Evolutionary conservation across 2,329 filamentous ascomycete genomes (phyloP), one percentile per base, ranked within the genome.

Genomic region (Sclerotinia sclerotiorum): DNA sequence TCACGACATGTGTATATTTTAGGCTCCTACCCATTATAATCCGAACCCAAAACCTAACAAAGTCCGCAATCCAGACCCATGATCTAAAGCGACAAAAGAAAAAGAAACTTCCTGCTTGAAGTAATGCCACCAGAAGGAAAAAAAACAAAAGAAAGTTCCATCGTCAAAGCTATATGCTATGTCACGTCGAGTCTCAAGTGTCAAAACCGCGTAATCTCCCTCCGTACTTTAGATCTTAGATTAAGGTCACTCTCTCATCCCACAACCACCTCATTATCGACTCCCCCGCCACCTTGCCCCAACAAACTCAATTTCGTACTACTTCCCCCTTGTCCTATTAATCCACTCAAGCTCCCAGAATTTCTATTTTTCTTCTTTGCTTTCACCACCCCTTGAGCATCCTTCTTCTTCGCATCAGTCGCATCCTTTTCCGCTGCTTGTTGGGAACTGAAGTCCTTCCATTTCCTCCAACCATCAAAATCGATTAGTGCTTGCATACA

Each of bases 401-500:
- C 69, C 56, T 68, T 67, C n/a, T 64, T 64, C 21, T 70, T 68
- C 27, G 69, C 69, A 7, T 71, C 72, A 13, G 76, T 55, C 3
- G 68, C 70, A 1, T 46, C 67, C 42, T 57, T 29, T 83, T 76
- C 70, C 29, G 56, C 69, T n/a, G 63, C 51, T 48, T 67, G 65
- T 42, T 67, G 65, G n/a, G 42, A 51, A 24, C 55, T 60, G 76
- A 92, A 94, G 76, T 95, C 92, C 79, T 97, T 97, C 95, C 95
- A 99, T 79, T 93, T 93, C 67, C 94, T 88, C 95, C 95, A 99
- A 70, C 95, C 95, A 78, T 98, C 94, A 78, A 95, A 98, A 81
- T 99, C 95, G 76, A 99, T 98, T 32, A 99, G 85, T 13, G 95
- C 95, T 82, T 98, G 95, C 95, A 99, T 99, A 82, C 95, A 98